Evolutionary conservation across 305 asterid genomes (phyloP).

Genomic region (Plantago coronopus): DNA sequence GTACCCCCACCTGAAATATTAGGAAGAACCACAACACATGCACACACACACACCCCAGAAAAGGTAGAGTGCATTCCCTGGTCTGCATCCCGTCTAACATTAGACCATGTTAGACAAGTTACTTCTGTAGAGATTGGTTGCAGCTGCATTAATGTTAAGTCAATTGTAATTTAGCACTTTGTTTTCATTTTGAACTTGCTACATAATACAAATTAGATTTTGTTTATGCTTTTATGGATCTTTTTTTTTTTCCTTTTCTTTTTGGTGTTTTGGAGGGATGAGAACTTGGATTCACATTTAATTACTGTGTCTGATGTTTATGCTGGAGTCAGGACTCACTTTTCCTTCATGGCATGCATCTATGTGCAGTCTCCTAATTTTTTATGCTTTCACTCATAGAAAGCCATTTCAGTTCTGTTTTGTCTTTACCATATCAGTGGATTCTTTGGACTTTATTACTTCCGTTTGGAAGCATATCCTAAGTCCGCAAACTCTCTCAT

Average conservation of each 20-base stretch:
- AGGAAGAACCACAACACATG: too few species aligned
- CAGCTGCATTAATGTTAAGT: neutral
- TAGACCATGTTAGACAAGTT: too few species aligned
- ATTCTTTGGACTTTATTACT: conserved; percentile 5
- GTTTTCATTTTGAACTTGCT: too few species aligned
- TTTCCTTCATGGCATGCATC: neutral
- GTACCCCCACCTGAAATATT: too few species aligned
- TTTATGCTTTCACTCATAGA: neutral
- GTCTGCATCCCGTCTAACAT: too few species aligned
- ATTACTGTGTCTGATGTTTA: neutral
- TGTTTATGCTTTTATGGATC: too few species aligned
- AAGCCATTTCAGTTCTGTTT: neutral
- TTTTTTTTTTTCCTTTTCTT: too few species aligned
- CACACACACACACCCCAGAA: too few species aligned
- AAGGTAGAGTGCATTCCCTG: too few species aligned
- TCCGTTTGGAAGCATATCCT: conserved; percentile 11
- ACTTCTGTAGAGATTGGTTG: neutral
- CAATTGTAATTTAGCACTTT: too few species aligned
- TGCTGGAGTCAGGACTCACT: neutral
- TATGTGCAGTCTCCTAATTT: neutral
- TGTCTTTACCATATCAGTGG: conserved; percentile 11
- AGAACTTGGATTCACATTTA: neutral
- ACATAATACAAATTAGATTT: neutral
- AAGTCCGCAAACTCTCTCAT: conserved; percentile 15
- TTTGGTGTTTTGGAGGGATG: neutral